These are phyloP conservation scores for Fusarium illudens DNA, from an alignment of 2,329 filamentous ascomycete genomes.

Conservation along the genomic window DNA sequence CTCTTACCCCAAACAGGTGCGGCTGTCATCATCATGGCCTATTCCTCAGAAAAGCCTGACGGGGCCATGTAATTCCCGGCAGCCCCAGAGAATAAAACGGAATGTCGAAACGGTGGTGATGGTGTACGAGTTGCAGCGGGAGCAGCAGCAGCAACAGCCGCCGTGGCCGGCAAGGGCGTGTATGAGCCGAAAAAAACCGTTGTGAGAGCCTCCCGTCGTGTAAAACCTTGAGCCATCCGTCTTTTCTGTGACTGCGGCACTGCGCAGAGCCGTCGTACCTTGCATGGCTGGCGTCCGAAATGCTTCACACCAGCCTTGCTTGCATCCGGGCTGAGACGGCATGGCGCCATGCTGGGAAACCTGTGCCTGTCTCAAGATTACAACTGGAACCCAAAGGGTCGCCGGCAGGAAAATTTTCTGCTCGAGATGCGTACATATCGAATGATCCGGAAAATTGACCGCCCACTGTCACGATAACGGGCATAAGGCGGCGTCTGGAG, in stretches of 20 bases:
- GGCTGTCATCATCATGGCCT: not conserved
- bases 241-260: not conserved
- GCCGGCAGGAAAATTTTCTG: conserved; percentile 13
- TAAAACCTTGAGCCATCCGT: not conserved
- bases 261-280: conserved; percentile 12
- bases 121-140: not conserved
- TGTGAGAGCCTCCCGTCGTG: not conserved
- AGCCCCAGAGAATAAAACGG: conserved; percentile 5
- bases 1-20: not conserved
- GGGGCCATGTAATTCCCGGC: conserved; percentile 2
- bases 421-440: conserved; percentile 17
- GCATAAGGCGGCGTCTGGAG: conserved; percentile 23
- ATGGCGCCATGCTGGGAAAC: conserved; percentile 20
- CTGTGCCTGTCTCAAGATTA: conserved; percentile 5
- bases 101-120: conserved; percentile 1
- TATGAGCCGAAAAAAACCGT: not conserved
- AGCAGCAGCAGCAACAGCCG: not conserved
- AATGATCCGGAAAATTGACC: conserved; percentile 24
- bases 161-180: not conserved
- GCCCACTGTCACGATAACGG: conserved; percentile 23
- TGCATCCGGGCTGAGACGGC: conserved; percentile 20
- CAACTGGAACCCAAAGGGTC: conserved; percentile 6
- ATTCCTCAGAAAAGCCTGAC: not conserved
- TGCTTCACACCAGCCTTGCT: conserved; percentile 14
- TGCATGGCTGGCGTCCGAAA: conserved; percentile 18